Conservation (phyloP, 2,329 filamentous ascomycete genomes). For the Fusarium papillatum region DNA sequence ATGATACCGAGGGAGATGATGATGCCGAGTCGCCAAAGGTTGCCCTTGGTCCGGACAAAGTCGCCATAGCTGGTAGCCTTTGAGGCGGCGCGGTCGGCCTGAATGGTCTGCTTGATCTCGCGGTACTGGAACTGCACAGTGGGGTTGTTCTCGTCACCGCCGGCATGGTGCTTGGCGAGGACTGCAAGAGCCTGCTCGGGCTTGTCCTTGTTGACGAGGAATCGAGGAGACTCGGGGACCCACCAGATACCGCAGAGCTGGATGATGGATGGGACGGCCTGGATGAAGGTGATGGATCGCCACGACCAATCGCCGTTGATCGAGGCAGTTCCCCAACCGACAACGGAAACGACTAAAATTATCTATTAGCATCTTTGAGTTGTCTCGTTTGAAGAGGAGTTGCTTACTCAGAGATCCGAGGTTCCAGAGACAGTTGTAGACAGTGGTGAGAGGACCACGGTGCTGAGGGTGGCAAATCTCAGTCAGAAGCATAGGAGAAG, state of each 20-base stretch:
- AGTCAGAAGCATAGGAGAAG: constrained; percentile 73
- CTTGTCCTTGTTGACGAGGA: constrained; percentile 73
- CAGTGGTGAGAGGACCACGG: constrained; percentile 72
- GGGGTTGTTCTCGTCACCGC: constrained; percentile 68
- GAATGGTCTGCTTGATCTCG: constrained; percentile 76
- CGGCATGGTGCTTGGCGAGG: constrained; percentile 74
- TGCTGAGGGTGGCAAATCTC: constrained; percentile 79
- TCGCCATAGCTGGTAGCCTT: constrained; percentile 68
- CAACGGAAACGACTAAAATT: constrained; percentile 65
- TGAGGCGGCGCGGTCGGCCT: constrained; percentile 65
- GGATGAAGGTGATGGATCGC: constrained; percentile 75
- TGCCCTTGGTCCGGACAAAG: constrained; percentile 73
- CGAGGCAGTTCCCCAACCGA: constrained; percentile 73
- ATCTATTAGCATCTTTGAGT: not conserved
- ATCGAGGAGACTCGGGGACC: constrained; percentile 78
- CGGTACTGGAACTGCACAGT: constrained; percentile 76
- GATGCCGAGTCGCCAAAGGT: constrained; percentile 74
- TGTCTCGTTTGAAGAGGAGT: fast-evolving
- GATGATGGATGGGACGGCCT: constrained; percentile 71
- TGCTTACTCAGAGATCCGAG: constrained; percentile 61
- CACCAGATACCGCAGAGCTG: constrained; percentile 76
- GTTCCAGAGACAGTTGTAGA: constrained; percentile 80
- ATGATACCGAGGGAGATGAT: constrained; percentile 75
- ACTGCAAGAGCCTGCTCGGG: constrained; percentile 72
- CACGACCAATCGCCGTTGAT: constrained; percentile 75